Evolutionary conservation across 1,139 yeast genomes (phyloP), one percentile per base, ranked within the genome.

Genomic region (Sugiyamaella xylanicola): DNA sequence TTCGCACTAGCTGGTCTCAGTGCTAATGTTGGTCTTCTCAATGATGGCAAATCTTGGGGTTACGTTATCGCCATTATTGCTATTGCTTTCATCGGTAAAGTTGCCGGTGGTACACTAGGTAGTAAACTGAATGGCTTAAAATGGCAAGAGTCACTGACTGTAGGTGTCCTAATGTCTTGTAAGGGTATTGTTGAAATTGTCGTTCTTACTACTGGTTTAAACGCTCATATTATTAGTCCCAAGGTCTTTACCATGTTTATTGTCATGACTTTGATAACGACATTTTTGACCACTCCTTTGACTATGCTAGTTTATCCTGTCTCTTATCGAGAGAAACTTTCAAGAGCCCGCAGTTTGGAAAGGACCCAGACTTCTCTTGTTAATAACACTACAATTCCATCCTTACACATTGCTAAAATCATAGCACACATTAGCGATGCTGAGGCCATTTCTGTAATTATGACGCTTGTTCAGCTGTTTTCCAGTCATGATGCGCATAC

Each of bases 101-200:
- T 86, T 7, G 62, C 74, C 40, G 91, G 93, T 15, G 93, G 93
- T 1, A 73, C 82, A 44, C 58, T 84, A 8, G 85, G 86, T 42
- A 86, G 91, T 1, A 82, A 77, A 62, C 62, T 82, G 40, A 79
- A 79, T 66, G 87, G 86, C 2, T 72, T 87, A 51, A 75, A 77
- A 50, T 84, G 87, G 86, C 79, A 90, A 65, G 93, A 87, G 67
- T 81, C 90, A 1, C 69, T 84, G 36, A 78, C 91, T 0, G 92
- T 86, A 36, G 95, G 95, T 54, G 80, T 86, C n/a, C 77, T 87
- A 63, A 87, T 87, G 93, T 86, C 92, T 9, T 87, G 95, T 77
- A 87, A 87, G 69, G 95, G 95, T 71, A 86, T 86, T 61, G 92
- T 86, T 32, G 68, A 65, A 46, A 60, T 87, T 65, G 92, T 87